These are phyloP conservation scores for Penicillium bovifimosum DNA, from an alignment of 495 filamentous ascomycete genomes.

Conservation along the genomic window DNA sequence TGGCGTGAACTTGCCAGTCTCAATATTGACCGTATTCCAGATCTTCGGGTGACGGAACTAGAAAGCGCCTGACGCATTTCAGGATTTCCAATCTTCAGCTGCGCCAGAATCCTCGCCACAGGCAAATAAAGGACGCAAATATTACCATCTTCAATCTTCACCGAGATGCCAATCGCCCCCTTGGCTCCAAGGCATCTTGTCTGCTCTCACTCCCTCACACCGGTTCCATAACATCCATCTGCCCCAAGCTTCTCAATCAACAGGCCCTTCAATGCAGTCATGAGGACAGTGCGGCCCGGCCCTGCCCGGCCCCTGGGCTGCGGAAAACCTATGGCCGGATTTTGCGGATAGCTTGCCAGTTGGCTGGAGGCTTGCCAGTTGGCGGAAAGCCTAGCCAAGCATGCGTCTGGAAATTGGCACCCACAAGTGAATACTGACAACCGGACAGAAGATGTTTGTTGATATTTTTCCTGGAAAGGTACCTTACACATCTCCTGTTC, in stretches of 20 bases:
- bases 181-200: conserved; percentile 25
- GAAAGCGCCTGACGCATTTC: conserved; percentile 17
- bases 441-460: too few relatives aligned
- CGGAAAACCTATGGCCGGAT: too few relatives aligned
- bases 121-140: conserved; percentile 28
- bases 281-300: conserved; percentile 34
- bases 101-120: conserved; percentile 33
- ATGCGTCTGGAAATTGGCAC: too few relatives aligned
- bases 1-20: background rate
- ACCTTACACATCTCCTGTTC: too few relatives aligned
- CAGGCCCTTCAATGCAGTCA: conserved; percentile 20
- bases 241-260: conserved; percentile 37
- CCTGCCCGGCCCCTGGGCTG: too few relatives aligned
- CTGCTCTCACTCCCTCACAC: conserved; percentile 23
- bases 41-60: conserved; percentile 27
- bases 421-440: too few relatives aligned
- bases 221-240: conserved; percentile 36
- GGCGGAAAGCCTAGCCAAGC: too few relatives aligned
- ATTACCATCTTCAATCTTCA: conserved; percentile 41
- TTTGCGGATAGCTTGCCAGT: too few relatives aligned
- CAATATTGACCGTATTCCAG: conserved; percentile 29
- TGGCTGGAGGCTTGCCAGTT: too few relatives aligned
- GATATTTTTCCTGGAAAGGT: too few relatives aligned
- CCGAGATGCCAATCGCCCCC: conserved; percentile 31
- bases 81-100: conserved; percentile 25